Percentiles rank a stretch among this genome's conserved stretches.
Conservation (phyloP, 257 asterid species). For the Sherardia arvensis region DNA sequence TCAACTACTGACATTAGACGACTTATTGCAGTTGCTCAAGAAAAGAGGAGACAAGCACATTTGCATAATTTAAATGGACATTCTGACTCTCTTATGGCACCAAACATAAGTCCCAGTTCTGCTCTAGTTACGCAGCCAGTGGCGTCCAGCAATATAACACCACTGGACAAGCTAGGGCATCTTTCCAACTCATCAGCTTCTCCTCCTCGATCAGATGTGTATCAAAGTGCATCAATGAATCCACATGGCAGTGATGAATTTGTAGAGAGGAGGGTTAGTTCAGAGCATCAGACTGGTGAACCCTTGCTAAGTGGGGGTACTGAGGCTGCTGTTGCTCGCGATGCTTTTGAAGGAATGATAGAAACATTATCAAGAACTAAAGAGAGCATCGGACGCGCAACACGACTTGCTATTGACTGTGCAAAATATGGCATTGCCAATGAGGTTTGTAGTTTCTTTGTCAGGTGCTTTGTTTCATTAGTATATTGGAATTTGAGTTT, state of each 20-base stretch:
- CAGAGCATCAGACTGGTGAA: conserved; percentile 56
- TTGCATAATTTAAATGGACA: conserved; percentile 36
- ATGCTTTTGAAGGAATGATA: conserved; percentile 98
- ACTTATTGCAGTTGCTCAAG: conserved; percentile 98
- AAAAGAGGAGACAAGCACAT: conserved; percentile 63
- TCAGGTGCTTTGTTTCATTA: background rate
- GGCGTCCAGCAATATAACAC: conserved; percentile 40
- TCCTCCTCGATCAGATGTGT: conserved; percentile 51
- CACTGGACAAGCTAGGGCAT: conserved; percentile 34
- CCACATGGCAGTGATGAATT: conserved; percentile 53
- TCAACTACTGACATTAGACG: conserved; percentile 59
- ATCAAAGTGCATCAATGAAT: conserved; percentile 33
- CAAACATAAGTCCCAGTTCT: conserved; percentile 47
- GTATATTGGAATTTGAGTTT: background rate
- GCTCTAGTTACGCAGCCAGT: conserved; percentile 33
- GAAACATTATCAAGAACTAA: conserved; percentile 97
- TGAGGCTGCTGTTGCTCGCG: conserved; percentile 99
- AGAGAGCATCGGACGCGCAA: conserved; percentile 98
- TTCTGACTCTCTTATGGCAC: conserved; percentile 25
- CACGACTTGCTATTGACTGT: conserved; percentile 98
- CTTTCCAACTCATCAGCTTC: conserved; percentile 23
- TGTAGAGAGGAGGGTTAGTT: conserved; percentile 60
- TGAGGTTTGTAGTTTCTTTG: conserved; percentile 43
- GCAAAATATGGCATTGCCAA: conserved; percentile 91
- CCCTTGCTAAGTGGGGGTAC: conserved; percentile 83